Conservation (phyloP, 164 flowering plant species). For the Umbilicus rupestris region DNA sequence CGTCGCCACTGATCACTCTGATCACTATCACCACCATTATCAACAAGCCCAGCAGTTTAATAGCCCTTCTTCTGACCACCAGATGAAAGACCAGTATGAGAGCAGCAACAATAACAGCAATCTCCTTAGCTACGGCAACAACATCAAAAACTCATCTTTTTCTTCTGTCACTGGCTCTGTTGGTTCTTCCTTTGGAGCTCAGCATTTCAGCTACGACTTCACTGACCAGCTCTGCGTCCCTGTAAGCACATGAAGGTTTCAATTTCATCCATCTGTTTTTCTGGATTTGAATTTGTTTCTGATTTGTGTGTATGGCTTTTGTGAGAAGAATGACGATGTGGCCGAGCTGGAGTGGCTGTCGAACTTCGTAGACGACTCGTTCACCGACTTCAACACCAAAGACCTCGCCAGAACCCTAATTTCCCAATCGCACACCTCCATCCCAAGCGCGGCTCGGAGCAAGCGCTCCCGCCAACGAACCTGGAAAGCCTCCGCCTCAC, state of each 20-base stretch:
- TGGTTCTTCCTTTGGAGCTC: too few species aligned
- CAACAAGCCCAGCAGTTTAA: neutral
- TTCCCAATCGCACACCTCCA: slow-evolving; percentile 19
- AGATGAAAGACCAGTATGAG: neutral
- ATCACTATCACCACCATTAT: slow-evolving; percentile 4
- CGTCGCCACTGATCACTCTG: slow-evolving; percentile 14
- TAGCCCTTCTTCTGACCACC: neutral
- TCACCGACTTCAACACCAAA: slow-evolving; percentile 24
- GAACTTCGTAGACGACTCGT: slow-evolving; percentile 52
- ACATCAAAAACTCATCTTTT: neutral
- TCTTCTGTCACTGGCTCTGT: neutral
- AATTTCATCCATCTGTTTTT: neutral
- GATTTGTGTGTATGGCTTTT: neutral
- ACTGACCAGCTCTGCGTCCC: slow-evolving; percentile 39
- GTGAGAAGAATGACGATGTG: slow-evolving; percentile 38
- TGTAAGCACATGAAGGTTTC: slow-evolving; percentile 14
- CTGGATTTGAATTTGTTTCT: neutral
- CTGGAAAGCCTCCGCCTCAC: neutral
- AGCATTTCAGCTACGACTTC: slow-evolving; percentile 18
- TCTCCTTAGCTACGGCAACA: neutral
- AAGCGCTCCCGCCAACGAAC: slow-evolving; percentile 22
- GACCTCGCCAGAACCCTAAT: slow-evolving; percentile 13
- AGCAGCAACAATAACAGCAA: neutral
- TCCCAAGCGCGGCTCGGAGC: slow-evolving; percentile 26
- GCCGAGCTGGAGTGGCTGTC: slow-evolving; percentile 74